A percentile compares a stretch with the other conserved stretches of the same genome.
These are phyloP conservation scores for Lentinula boryana DNA, from an alignment of 768 basidiomycete species.

Conservation along the genomic window DNA sequence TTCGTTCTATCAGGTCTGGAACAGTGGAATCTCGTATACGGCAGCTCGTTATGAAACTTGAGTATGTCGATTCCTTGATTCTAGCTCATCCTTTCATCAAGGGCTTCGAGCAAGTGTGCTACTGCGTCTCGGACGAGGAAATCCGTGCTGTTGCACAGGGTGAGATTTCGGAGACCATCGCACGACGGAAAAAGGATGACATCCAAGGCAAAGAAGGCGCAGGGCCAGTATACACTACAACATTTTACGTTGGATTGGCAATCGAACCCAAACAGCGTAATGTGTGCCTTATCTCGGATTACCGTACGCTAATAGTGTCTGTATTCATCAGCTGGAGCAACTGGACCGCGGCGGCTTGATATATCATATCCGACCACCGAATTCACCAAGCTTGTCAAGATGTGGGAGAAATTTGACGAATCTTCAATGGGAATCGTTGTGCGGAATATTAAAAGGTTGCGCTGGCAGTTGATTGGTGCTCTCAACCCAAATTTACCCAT, in stretches of 20 bases:
- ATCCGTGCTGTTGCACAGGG: slow-evolving; percentile 85
- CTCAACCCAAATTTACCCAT: not conserved
- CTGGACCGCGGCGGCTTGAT: slow-evolving; percentile 81
- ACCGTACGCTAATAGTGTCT: not conserved
- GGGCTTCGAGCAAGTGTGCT: slow-evolving; percentile 83
- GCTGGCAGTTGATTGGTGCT: not conserved
- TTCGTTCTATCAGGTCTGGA: slow-evolving; percentile 54
- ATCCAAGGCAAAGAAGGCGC: slow-evolving; percentile 71
- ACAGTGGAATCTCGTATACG: slow-evolving; percentile 98
- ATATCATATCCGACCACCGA: slow-evolving; percentile 96
- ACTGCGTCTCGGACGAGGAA: slow-evolving; percentile 84
- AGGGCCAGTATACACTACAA: slow-evolving; percentile 87
- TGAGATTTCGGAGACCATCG: slow-evolving; percentile 68
- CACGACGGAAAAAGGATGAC: slow-evolving; percentile 72
- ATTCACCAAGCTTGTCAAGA: slow-evolving; percentile 88
- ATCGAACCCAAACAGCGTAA: slow-evolving; percentile 89
- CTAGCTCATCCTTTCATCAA: slow-evolving; percentile 94
- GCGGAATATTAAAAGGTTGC: slow-evolving; percentile 86
- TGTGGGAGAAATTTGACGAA: slow-evolving; percentile 95
- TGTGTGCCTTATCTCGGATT: slow-evolving; percentile 17
- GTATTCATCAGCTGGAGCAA: slow-evolving; percentile 53
- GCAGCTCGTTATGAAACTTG: slow-evolving; percentile 96
- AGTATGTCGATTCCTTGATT: slow-evolving; percentile 87
- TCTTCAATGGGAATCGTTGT: slow-evolving; percentile 91
- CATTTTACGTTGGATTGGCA: slow-evolving; percentile 92